These are phyloP conservation scores for Physaria fendleri DNA, from an alignment of 345 rosid genomes.

Conservation along the genomic window DNA sequence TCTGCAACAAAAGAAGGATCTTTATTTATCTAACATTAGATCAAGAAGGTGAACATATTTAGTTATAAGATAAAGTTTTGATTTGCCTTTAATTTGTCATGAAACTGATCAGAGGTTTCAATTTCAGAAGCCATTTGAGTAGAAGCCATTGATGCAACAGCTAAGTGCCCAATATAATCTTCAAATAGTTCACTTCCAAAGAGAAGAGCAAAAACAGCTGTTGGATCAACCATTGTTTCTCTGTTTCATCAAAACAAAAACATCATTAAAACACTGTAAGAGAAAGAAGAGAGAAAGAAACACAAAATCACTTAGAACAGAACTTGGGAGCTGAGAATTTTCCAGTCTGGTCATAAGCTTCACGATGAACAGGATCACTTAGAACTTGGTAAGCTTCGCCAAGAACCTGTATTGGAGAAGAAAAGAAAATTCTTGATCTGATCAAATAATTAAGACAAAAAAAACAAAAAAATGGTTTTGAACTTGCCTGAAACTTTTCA, in stretches of 20 bases:
- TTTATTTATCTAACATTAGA: background rate
- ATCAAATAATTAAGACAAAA: background rate
- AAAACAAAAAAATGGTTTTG: background rate
- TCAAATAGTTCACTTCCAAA: slow-evolving; percentile 93
- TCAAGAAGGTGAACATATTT: background rate
- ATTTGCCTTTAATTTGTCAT: slow-evolving; percentile 69
- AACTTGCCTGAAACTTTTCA: slow-evolving; percentile 74
- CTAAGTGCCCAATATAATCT: slow-evolving; percentile 83
- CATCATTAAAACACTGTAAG: background rate
- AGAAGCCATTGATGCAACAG: slow-evolving; percentile 90
- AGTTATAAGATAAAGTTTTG: background rate
- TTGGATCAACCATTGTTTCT: slow-evolving; percentile 82
- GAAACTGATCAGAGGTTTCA: slow-evolving; percentile 30
- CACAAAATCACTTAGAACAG: background rate
- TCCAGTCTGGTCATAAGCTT: slow-evolving; percentile 86
- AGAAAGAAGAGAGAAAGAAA: background rate
- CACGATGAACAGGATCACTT: slow-evolving; percentile 81
- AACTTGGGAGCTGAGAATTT: slow-evolving; percentile 37
- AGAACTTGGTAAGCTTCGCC: slow-evolving; percentile 98
- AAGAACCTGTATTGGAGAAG: slow-evolving; percentile 42
- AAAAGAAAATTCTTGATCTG: background rate
- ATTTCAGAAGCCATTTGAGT: slow-evolving; percentile 44
- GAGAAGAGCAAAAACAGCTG: slow-evolving; percentile 82
- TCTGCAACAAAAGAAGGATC: slow-evolving; percentile 29
- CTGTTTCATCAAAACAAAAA: slow-evolving; percentile 27